Percentiles rank a stretch among this genome's conserved stretches.
Conservation (phyloP, 83 land plant species). For the Thuja plicata region DNA sequence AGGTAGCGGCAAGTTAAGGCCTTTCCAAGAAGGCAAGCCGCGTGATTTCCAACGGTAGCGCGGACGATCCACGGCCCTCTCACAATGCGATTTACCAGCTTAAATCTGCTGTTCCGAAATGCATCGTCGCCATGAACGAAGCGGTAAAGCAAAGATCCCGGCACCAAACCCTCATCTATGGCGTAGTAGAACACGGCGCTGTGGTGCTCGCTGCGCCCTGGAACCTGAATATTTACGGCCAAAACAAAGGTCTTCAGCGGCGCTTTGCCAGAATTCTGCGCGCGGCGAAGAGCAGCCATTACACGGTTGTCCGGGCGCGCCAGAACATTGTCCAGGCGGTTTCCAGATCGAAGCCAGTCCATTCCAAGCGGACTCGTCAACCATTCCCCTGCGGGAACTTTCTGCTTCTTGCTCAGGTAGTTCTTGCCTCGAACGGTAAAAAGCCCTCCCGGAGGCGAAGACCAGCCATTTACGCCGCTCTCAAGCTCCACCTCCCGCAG, state of each 20-base stretch:
- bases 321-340: constrained; percentile 71
- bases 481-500: constrained; percentile 8
- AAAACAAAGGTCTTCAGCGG: constrained; percentile 44
- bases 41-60: constrained; percentile 81
- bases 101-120: constrained; percentile 81
- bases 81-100: constrained; percentile 86
- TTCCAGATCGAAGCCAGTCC: constrained; percentile 79
- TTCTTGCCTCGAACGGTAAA: constrained; percentile 48
- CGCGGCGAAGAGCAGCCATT: constrained; percentile 38
- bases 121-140: constrained; percentile 87
- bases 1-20: constrained; percentile 75
- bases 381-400: constrained; percentile 63
- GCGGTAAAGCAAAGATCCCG: constrained; percentile 62
- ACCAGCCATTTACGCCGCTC: constrained; percentile 45
- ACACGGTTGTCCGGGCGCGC: constrained; percentile 75
- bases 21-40: constrained; percentile 88
- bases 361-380: constrained; percentile 74
- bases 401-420: constrained; percentile 44
- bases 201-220: constrained; percentile 69
- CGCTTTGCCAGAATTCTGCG: constrained; percentile 30
- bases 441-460: constrained; percentile 64
- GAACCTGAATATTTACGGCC: constrained; percentile 72
- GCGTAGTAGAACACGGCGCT: constrained; percentile 92
- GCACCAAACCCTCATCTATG: constrained; percentile 60
- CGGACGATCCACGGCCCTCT: constrained; percentile 95